phyloP scores from a whole-genome alignment of 108 stramenopile genomes.

The Skeletonema tropicum region DNA sequence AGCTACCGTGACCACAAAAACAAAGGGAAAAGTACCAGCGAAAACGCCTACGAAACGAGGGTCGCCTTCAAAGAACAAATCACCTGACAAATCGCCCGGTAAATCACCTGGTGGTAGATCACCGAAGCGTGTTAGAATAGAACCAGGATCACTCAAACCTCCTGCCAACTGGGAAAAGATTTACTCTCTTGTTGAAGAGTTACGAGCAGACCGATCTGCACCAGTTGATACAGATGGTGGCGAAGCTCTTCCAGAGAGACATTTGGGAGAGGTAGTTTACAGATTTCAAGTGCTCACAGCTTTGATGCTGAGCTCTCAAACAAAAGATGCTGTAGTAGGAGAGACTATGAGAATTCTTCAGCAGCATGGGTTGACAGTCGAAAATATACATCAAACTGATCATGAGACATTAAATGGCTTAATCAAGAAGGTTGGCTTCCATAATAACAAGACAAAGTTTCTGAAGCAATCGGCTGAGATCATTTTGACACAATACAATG shows the following conservation, averaged over 20 bases:
- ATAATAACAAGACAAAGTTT: conserved; percentile 93
- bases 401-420: conserved; percentile 61
- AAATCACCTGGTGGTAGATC: conserved; percentile 34
- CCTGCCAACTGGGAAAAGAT: conserved; percentile 73
- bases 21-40: not conserved
- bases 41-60: conserved; percentile 9
- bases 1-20: not conserved
- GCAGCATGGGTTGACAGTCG: conserved; percentile 63
- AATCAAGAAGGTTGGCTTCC: conserved; percentile 87
- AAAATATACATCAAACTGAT: conserved; percentile 62
- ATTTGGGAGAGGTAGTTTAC: conserved; percentile 46
- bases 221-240: conserved; percentile 84
- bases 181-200: conserved; percentile 76
- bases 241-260: conserved; percentile 66
- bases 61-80: conserved; percentile 22
- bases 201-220: conserved; percentile 79
- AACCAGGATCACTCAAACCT: conserved; percentile 49
- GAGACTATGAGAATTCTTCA: conserved; percentile 77
- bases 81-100: conserved; percentile 1
- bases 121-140: conserved; percentile 48
- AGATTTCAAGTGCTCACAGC: conserved; percentile 84
- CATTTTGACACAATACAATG: conserved; percentile 62
- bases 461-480: conserved; percentile 74
- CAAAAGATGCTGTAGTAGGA: conserved; percentile 90
- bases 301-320: conserved; percentile 90